Conservation (phyloP, 2,329 filamentous ascomycete species). For the Acrocalymma vagum region DNA sequence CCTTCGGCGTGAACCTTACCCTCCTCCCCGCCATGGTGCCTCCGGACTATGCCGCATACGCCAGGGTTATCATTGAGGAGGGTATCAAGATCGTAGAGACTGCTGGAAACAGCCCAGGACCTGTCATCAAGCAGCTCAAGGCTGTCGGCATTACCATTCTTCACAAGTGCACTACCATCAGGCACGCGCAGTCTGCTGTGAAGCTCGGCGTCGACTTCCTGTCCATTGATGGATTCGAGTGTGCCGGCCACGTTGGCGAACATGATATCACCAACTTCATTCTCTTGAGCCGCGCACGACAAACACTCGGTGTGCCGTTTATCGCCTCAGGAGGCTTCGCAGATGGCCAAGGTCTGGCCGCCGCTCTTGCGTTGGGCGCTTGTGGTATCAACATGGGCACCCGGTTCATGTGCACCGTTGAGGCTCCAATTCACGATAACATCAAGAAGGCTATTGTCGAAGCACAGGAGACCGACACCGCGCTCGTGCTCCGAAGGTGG, state of each 20-base stretch:
- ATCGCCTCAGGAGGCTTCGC: conserved; percentile 97
- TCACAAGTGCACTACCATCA: conserved; percentile 97
- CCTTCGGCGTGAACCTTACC: conserved; percentile 95
- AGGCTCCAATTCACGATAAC: conserved; percentile 90
- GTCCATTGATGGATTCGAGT: conserved; percentile 97
- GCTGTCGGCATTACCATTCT: conserved; percentile 79
- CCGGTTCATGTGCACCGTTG: conserved; percentile 94
- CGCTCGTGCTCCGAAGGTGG: conserved; percentile 88
- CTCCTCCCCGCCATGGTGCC: conserved; percentile 89
- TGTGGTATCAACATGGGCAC: conserved; percentile 99
- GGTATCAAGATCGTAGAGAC: conserved; percentile 92
- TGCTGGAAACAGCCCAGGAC: conserved; percentile 87
- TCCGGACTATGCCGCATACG: conserved; percentile 91
- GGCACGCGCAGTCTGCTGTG: conserved; percentile 88
- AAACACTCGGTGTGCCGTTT: conserved; percentile 85
- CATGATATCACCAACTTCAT: conserved; percentile 91
- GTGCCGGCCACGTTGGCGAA: conserved; percentile 89
- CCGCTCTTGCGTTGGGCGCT: conserved; percentile 87
- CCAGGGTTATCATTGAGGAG: conserved; percentile 91
- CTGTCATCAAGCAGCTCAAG: conserved; percentile 90
- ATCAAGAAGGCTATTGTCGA: conserved; percentile 94
- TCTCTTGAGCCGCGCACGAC: conserved; percentile 83
- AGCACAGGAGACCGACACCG: conserved; percentile 89
- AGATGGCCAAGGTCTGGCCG: conserved; percentile 91
- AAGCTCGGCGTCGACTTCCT: conserved; percentile 97